A percentile compares a stretch with the other conserved stretches of the same genome.
Evolutionary conservation across 2,329 filamentous ascomycete species (phyloP).

Genomic region (Verticillium tricorpus): DNA sequence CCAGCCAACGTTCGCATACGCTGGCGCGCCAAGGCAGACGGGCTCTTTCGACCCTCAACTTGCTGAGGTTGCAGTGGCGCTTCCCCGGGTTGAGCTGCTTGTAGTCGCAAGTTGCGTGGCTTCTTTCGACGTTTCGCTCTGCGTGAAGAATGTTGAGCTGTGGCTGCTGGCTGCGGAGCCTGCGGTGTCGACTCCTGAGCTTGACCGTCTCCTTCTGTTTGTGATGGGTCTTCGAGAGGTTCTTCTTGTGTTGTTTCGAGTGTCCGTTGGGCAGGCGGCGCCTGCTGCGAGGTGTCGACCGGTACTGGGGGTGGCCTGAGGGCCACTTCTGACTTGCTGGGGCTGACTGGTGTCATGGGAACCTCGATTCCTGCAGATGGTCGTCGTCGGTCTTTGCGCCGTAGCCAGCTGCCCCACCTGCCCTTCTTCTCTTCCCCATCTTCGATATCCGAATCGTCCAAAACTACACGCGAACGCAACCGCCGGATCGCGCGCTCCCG

Average conservation of each 20-base stretch:
- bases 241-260: constrained; percentile 12
- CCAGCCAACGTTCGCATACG: constrained; percentile 39
- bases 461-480: constrained; percentile 48
- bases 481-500: constrained; percentile 67
- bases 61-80: constrained; percentile 3
- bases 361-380: neutral
- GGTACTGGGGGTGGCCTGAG: neutral
- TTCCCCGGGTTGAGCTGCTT: constrained; percentile 4
- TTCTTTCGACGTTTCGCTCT: constrained; percentile 5
- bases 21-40: constrained; percentile 38
- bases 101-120: constrained; percentile 6
- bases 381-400: constrained; percentile 14
- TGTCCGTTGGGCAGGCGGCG: constrained; percentile 1
- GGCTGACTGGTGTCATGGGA: neutral
- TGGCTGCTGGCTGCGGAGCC: constrained; percentile 1
- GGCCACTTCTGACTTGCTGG: neutral
- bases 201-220: neutral
- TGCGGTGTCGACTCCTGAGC: neutral
- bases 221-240: constrained; percentile 7
- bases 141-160: neutral
- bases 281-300: constrained; percentile 4
- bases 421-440: constrained; percentile 27
- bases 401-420: constrained; percentile 30
- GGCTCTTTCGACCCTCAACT: constrained; percentile 29
- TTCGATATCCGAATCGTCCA: constrained; percentile 31